These are phyloP conservation scores for Globisporangium carolinianum DNA, from an alignment of 352 stramenopile genomes.

Conservation along the genomic window DNA sequence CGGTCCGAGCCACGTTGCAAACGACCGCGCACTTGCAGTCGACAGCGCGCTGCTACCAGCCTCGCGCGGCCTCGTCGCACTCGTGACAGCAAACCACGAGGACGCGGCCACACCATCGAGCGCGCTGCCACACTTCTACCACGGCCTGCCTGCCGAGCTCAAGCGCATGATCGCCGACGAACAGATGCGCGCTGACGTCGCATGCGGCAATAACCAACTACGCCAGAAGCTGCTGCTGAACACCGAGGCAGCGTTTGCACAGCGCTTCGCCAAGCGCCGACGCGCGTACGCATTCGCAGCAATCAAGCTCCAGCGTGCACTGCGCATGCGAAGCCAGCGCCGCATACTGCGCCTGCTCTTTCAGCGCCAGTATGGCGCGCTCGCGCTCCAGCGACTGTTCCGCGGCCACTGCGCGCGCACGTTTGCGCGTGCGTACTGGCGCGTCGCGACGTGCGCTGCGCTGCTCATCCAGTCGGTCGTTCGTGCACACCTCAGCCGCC, in stretches of 20 bases:
- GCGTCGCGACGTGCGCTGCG: slow-evolving; percentile 40
- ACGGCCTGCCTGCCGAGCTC: slow-evolving; percentile 59
- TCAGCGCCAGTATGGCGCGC: slow-evolving; percentile 27
- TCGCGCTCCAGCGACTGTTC: slow-evolving; percentile 56
- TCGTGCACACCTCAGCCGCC: slow-evolving; percentile 39
- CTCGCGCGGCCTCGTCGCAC: slow-evolving; percentile 25
- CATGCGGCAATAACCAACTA: slow-evolving; percentile 2
- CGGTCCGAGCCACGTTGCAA: slow-evolving; percentile 40
- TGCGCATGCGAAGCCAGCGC: slow-evolving; percentile 36
- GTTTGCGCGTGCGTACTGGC: slow-evolving; percentile 41
- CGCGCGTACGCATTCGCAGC: slow-evolving; percentile 36
- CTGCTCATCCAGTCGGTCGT: slow-evolving; percentile 68
- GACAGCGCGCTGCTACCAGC: slow-evolving; percentile 25
- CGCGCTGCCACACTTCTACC: slow-evolving; percentile 68
- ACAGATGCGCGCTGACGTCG: slow-evolving; percentile 17
- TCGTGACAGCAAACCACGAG: slow-evolving; percentile 39
- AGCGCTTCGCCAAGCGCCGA: slow-evolving; percentile 52
- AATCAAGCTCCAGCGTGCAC: slow-evolving; percentile 45
- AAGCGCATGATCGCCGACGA: slow-evolving; percentile 70
- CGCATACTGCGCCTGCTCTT: slow-evolving; percentile 39
- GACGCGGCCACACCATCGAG: slow-evolving; percentile 12
- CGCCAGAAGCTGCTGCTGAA: slow-evolving; percentile 46
- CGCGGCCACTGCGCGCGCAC: slow-evolving; percentile 42
- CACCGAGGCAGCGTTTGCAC: slow-evolving; percentile 41
- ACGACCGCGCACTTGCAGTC: slow-evolving; percentile 37